Evolutionary conservation across 1,139 yeast species (phyloP).

Genomic region (Meyerozyma elateridarum): DNA sequence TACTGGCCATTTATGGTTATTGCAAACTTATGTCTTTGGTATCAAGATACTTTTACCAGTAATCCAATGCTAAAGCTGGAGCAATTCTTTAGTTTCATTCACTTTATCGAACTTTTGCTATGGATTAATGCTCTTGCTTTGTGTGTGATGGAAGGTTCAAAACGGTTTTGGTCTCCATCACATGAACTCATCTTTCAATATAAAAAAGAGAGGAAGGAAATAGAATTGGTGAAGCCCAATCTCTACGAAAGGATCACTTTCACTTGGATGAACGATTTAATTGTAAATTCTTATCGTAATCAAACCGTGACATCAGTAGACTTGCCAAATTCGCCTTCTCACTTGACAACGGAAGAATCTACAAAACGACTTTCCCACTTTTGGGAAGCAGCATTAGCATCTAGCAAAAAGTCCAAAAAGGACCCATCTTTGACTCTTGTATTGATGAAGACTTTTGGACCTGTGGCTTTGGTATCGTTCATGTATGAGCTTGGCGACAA

Average conservation of each 20-base stretch:
- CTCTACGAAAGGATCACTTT: constrained; percentile 50
- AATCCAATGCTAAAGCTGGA: constrained; percentile 21
- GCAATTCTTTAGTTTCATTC: constrained; percentile 9
- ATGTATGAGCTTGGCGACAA: constrained; percentile 42
- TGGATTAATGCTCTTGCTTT: constrained; percentile 18
- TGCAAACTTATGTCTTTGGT: constrained; percentile 18
- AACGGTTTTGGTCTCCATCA: constrained; percentile 26
- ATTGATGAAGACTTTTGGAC: constrained; percentile 46
- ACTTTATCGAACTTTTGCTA: constrained; percentile 16
- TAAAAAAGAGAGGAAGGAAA: constrained; percentile 9
- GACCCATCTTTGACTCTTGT: constrained; percentile 38
- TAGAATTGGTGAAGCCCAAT: constrained; percentile 35
- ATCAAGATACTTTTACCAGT: constrained; percentile 27
- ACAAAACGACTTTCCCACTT: constrained; percentile 15
- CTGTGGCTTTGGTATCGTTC: constrained; percentile 37
- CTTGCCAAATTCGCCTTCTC: constrained; percentile 51
- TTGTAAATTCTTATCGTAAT: constrained; percentile 43
- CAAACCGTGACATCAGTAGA: constrained; percentile 47
- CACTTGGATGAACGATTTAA: constrained; percentile 58
- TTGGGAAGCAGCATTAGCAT: constrained; percentile 18
- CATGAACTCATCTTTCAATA: constrained; percentile 19
- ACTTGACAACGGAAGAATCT: constrained; percentile 35
- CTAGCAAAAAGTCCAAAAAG: constrained; percentile 6
- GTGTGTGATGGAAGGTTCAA: constrained; percentile 21
- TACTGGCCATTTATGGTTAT: constrained; percentile 38